These are phyloP conservation scores for Neodidymelliopsis sp. DNA, from an alignment of 2,329 filamentous ascomycete genomes.

Conservation along the genomic window DNA sequence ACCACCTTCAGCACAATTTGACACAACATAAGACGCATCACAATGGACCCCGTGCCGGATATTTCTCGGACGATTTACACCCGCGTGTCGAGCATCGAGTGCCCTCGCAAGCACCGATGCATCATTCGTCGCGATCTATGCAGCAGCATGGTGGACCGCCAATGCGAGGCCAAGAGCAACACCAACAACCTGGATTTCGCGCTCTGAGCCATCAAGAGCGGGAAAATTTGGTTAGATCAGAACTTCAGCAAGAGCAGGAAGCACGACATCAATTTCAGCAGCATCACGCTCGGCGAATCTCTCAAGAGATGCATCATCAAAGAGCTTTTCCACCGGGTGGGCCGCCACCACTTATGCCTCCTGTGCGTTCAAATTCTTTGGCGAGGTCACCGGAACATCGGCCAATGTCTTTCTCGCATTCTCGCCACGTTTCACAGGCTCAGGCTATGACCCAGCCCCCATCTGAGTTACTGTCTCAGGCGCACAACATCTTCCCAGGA, in stretches of 20 bases:
- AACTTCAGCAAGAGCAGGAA: constrained; percentile 44
- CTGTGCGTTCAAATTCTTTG: constrained; percentile 35
- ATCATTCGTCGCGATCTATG: constrained; percentile 30
- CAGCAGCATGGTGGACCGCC: constrained; percentile 39
- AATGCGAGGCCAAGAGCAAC: constrained; percentile 37
- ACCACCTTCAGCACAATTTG: constrained; percentile 36
- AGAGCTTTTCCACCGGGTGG: constrained; percentile 33
- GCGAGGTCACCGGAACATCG: constrained; percentile 43
- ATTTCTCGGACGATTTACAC: constrained; percentile 46
- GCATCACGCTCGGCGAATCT: constrained; percentile 42
- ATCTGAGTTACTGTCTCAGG: constrained; percentile 31
- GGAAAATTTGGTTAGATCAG: constrained; percentile 31
- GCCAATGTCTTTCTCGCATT: constrained; percentile 39
- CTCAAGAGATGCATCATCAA: constrained; percentile 40
- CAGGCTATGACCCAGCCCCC: constrained; percentile 32
- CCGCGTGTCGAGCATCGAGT: constrained; percentile 40
- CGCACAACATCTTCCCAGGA: constrained; percentile 23
- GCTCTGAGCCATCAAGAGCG: constrained; percentile 38
- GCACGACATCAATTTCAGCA: constrained; percentile 34
- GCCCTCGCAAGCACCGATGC: constrained; percentile 36
- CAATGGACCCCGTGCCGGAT: constrained; percentile 44
- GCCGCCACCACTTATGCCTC: constrained; percentile 30
- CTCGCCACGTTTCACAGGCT: constrained; percentile 35
- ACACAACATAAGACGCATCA: constrained; percentile 41
- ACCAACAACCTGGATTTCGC: constrained; percentile 36